These are phyloP conservation scores for Metschnikowia orientalis DNA, from an alignment of 805 yeast species.

Conservation along the genomic window DNA sequence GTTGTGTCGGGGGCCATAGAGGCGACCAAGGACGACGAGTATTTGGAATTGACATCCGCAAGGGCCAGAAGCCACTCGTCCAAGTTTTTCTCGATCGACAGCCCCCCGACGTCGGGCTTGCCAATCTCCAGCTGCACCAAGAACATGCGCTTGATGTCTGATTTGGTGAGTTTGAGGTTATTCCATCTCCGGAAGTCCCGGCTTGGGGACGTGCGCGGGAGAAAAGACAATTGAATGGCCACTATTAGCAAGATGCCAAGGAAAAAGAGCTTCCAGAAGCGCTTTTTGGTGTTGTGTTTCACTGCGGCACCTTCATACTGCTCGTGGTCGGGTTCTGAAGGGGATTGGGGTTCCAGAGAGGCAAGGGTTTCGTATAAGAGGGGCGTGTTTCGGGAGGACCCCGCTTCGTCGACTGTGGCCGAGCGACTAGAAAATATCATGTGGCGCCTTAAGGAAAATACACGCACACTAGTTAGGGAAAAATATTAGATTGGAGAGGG, in stretches of 20 bases:
- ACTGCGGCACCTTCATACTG: neutral
- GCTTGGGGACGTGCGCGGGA: constrained; percentile 79
- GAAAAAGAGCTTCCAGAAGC: constrained; percentile 44
- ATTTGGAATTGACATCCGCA: constrained; percentile 21
- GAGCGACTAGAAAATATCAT: too few relatives aligned
- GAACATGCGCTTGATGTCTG: constrained; percentile 65
- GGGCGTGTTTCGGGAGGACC: neutral
- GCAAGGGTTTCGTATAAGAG: too few relatives aligned
- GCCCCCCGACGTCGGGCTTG: constrained; percentile 13
- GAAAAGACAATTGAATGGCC: constrained; percentile 62
- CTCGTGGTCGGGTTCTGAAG: too few relatives aligned
- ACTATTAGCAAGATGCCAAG: constrained; percentile 50
- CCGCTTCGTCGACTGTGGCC: too few relatives aligned
- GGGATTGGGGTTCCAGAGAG: too few relatives aligned
- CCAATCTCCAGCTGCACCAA: constrained; percentile 28
- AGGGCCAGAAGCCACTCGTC: constrained; percentile 27
- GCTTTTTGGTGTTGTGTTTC: constrained; percentile 5
- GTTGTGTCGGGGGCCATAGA: constrained; percentile 25
- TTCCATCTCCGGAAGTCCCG: constrained; percentile 77
- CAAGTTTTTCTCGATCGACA: constrained; percentile 25
- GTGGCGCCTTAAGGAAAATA: too few relatives aligned
- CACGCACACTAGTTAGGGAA: too few relatives aligned
- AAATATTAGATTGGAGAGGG: too few relatives aligned
- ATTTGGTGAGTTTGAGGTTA: constrained; percentile 56
- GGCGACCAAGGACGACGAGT: constrained; percentile 21